These are phyloP conservation scores for Apophysomyces ossiformis DNA, from an alignment of 371 early-diverging fungal species.

Conservation along the genomic window DNA sequence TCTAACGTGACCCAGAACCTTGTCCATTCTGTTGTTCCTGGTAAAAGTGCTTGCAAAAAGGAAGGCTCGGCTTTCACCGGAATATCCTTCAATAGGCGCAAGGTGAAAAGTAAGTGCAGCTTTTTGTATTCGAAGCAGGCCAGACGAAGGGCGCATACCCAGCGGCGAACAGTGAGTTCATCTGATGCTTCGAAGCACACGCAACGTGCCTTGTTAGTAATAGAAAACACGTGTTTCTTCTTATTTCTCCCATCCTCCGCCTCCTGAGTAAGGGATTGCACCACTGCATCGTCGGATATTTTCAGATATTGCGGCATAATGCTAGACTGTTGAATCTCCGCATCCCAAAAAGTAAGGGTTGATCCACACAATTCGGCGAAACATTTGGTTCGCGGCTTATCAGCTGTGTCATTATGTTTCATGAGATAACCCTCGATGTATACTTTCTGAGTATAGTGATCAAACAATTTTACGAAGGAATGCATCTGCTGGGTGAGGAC, in stretches of 20 bases:
- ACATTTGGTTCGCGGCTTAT: slow-evolving; percentile 63
- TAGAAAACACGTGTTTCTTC: slow-evolving; percentile 53
- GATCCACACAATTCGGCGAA: slow-evolving; percentile 76
- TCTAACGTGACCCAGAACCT: slow-evolving; percentile 55
- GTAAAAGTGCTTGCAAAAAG: slow-evolving; percentile 60
- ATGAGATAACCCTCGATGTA: slow-evolving; percentile 72
- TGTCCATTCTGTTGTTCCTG: slow-evolving; percentile 66
- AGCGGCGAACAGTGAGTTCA: slow-evolving; percentile 42
- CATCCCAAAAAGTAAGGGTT: slow-evolving; percentile 67
- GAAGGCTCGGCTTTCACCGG: slow-evolving; percentile 23
- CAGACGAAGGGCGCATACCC: slow-evolving; percentile 75
- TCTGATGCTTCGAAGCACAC: slow-evolving; percentile 63
- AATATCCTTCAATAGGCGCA: slow-evolving; percentile 51
- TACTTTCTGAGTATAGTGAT: slow-evolving; percentile 64
- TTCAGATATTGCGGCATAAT: slow-evolving; percentile 71
- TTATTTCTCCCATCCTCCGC: slow-evolving; percentile 34
- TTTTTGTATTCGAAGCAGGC: slow-evolving; percentile 76
- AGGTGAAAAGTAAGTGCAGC: slow-evolving; percentile 76
- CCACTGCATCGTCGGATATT: slow-evolving; percentile 60
- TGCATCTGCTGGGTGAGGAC: slow-evolving; percentile 15
- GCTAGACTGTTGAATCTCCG: slow-evolving; percentile 35
- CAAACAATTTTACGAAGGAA: slow-evolving; percentile 51
- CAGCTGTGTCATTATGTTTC: slow-evolving; percentile 57
- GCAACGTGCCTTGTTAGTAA: slow-evolving; percentile 48
- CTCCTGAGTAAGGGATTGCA: slow-evolving; percentile 42